A percentile compares a stretch with the other conserved stretches of the same genome.
These are phyloP conservation scores for Crithidia expoeki DNA, from an alignment of 208 protist genomes.

Conservation along the genomic window DNA sequence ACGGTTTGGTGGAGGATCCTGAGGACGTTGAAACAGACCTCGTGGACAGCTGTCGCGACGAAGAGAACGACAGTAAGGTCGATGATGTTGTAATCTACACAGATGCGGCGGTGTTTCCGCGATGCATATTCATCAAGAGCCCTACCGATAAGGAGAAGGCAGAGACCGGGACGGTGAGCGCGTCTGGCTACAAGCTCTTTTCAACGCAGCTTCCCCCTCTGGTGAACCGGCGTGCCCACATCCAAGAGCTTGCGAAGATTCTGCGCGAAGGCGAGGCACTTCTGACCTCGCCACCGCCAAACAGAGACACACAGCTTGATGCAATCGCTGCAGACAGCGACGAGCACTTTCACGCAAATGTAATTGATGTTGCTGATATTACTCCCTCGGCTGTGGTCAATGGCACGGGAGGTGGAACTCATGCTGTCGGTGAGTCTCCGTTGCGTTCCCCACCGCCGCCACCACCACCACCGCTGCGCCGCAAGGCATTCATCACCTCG, in stretches of 20 bases:
- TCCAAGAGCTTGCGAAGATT: slow-evolving; percentile 16
- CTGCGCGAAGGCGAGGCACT: slow-evolving; percentile 2
- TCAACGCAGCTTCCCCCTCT: slow-evolving; percentile 12
- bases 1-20: background rate
- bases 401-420: background rate
- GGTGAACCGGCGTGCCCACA: slow-evolving; percentile 14
- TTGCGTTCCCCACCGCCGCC: background rate
- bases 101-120: background rate
- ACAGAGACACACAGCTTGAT: background rate
- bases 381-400: background rate
- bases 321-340: background rate
- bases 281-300: slow-evolving; percentile 1
- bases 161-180: background rate
- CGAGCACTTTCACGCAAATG: background rate
- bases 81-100: background rate
- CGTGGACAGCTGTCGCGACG: slow-evolving; percentile 9
- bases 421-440: background rate
- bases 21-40: background rate
- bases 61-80: background rate
- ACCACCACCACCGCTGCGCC: background rate
- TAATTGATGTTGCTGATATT: background rate
- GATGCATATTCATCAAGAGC: background rate
- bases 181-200: slow-evolving; percentile 14
- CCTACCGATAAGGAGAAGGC: background rate
- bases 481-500: background rate